Evolutionary conservation across 441 rosid genomes (phyloP).

Genomic region (Corymbia citriodora): DNA sequence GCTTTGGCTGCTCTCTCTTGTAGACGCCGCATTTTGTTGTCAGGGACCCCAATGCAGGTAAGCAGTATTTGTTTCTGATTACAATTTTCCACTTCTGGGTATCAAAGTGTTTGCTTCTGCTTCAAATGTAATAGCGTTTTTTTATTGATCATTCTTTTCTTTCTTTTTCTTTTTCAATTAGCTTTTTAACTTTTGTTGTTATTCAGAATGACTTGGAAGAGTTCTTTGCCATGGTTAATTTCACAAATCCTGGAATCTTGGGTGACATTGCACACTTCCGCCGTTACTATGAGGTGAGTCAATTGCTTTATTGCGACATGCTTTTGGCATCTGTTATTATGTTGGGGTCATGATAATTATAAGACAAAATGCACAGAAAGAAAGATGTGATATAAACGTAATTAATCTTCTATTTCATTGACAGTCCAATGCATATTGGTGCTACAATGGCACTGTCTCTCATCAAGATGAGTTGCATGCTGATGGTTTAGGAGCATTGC

Average conservation of each 20-base stretch:
- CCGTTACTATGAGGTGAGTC: constrained; percentile 83
- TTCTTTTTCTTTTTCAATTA: background rate
- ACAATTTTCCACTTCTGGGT: background rate
- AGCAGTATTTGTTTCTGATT: constrained; percentile 11
- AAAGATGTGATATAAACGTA: background rate
- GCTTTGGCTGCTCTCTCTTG: constrained; percentile 93
- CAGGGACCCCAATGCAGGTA: constrained; percentile 99
- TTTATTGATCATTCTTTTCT: background rate
- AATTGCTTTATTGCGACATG: background rate
- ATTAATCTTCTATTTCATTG: background rate
- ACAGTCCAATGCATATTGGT: background rate
- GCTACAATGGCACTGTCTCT: background rate
- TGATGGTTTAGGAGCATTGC: background rate
- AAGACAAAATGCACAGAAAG: background rate
- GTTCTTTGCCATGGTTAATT: constrained; percentile 98
- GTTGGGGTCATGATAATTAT: background rate
- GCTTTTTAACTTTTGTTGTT: background rate
- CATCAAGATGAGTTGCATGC: background rate
- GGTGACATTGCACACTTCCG: constrained; percentile 91
- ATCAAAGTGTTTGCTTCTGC: background rate
- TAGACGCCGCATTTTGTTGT: constrained; percentile 84
- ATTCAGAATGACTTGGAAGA: constrained; percentile 97
- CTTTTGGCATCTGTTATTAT: background rate
- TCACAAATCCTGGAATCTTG: constrained; percentile 91
- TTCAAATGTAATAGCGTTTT: background rate